phyloP scores from a whole-genome alignment of 495 filamentous ascomycete species.

The Sordaria brevicollis region DNA sequence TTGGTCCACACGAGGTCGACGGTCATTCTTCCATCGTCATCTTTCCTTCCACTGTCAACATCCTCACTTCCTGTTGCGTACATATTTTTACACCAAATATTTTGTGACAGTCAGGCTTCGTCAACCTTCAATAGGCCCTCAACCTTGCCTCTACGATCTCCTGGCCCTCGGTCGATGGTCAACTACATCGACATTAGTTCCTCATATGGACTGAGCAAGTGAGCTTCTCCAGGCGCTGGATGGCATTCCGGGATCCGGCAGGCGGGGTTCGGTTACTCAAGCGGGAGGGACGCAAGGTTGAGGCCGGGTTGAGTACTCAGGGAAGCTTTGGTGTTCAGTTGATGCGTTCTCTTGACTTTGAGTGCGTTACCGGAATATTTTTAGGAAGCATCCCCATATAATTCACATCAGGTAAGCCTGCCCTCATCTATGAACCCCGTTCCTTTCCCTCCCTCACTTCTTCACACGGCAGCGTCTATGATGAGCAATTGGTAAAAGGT shows the following conservation, averaged over 20 bases:
- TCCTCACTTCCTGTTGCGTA: background rate
- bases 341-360: background rate
- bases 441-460: background rate
- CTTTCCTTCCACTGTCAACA: background rate
- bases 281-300: background rate
- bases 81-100: background rate
- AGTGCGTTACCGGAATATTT: background rate
- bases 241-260: background rate
- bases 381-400: background rate
- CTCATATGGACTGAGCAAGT: background rate
- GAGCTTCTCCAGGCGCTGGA: background rate
- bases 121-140: background rate
- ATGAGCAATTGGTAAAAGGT: conserved; percentile 58
- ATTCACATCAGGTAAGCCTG: background rate
- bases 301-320: background rate
- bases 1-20: background rate
- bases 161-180: background rate
- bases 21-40: background rate
- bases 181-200: background rate
- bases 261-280: background rate
- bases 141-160: background rate
- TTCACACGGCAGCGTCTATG: conserved; percentile 29
- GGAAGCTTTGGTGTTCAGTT: background rate
- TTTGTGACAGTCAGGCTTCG: background rate
- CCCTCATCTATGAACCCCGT: no score